Percentiles rank a stretch among this genome's conserved stretches.
phyloP scores from a whole-genome alignment of 208 protist genomes.

The Wallacemonas collosoma region DNA sequence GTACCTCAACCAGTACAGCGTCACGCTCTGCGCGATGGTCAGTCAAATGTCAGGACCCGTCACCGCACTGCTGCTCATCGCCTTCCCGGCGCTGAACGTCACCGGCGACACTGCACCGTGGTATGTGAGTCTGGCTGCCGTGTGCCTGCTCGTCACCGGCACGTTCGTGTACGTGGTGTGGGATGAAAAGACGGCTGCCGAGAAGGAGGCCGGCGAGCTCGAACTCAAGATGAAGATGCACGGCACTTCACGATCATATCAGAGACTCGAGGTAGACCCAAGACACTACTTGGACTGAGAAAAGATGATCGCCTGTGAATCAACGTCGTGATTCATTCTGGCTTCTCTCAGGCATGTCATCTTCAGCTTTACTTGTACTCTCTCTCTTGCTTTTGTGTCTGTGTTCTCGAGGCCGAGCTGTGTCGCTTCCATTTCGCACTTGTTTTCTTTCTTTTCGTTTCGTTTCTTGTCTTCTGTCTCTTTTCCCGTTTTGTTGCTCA shows the following conservation, averaged over 20 bases:
- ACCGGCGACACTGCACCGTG: slow-evolving; percentile 38
- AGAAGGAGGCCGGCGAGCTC: slow-evolving; percentile 45
- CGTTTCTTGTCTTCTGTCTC: neutral
- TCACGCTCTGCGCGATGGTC: slow-evolving; percentile 71
- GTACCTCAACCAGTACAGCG: slow-evolving; percentile 69
- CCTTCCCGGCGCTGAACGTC: slow-evolving; percentile 47
- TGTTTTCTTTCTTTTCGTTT: slow-evolving; percentile 15
- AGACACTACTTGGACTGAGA: neutral
- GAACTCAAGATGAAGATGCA: slow-evolving; percentile 38
- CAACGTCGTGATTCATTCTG: no score
- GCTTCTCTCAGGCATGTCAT: no score
- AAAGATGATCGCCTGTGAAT: no score
- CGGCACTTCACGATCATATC: slow-evolving; percentile 20
- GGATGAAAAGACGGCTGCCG: slow-evolving; percentile 42
- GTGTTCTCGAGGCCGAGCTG: no score
- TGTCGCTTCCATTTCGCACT: neutral
- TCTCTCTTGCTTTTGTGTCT: no score
- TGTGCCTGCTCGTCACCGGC: slow-evolving; percentile 33
- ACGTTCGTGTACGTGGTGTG: slow-evolving; percentile 56
- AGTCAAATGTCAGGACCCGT: slow-evolving; percentile 51
- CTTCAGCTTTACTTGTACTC: no score
- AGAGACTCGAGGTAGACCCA: neutral
- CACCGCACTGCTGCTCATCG: slow-evolving; percentile 53
- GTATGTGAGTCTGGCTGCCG: slow-evolving; percentile 40
- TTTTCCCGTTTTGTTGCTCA: slow-evolving; percentile 14